These are phyloP conservation scores for Gonapodya prolifera DNA, from an alignment of 192 early-diverging fungal genomes.

Conservation along the genomic window DNA sequence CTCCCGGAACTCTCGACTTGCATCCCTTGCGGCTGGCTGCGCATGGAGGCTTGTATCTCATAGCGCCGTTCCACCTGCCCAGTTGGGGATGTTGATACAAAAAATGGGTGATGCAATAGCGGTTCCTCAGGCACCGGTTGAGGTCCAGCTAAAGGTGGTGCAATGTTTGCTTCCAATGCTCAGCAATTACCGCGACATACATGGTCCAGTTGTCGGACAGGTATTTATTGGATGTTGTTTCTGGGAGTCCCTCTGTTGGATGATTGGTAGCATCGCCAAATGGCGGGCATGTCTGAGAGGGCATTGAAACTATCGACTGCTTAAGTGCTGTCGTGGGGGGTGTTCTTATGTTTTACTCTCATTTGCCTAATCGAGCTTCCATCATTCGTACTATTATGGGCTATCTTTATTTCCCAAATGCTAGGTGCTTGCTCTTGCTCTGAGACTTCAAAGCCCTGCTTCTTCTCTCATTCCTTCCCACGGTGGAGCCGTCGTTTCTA, in stretches of 20 bases:
- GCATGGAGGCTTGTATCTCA: slow-evolving; percentile 64
- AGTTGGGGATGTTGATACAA: slow-evolving; percentile 49
- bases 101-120: slow-evolving; percentile 56
- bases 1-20: slow-evolving; percentile 67
- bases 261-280: background rate
- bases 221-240: slow-evolving; percentile 22
- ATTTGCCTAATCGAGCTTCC: too few relatives aligned
- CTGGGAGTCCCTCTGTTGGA: background rate
- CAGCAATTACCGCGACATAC: slow-evolving; percentile 64
- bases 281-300: too few relatives aligned
- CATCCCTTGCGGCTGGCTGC: slow-evolving; percentile 69
- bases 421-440: slow-evolving; percentile 67
- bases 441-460: slow-evolving; percentile 71
- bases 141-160: slow-evolving; percentile 85
- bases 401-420: background rate
- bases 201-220: slow-evolving; percentile 69
- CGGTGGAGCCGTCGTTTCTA: slow-evolving; percentile 46
- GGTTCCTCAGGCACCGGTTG: slow-evolving; percentile 35
- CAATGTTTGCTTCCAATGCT: slow-evolving; percentile 84
- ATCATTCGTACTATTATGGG: background rate
- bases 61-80: slow-evolving; percentile 53
- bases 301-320: too few relatives aligned
- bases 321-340: too few relatives aligned
- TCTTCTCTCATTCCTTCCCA: slow-evolving; percentile 32
- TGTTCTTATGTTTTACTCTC: too few relatives aligned